Base-by-base conservation (phyloP, 257 asterid genomes). In the Agastache rugosa region DNA sequence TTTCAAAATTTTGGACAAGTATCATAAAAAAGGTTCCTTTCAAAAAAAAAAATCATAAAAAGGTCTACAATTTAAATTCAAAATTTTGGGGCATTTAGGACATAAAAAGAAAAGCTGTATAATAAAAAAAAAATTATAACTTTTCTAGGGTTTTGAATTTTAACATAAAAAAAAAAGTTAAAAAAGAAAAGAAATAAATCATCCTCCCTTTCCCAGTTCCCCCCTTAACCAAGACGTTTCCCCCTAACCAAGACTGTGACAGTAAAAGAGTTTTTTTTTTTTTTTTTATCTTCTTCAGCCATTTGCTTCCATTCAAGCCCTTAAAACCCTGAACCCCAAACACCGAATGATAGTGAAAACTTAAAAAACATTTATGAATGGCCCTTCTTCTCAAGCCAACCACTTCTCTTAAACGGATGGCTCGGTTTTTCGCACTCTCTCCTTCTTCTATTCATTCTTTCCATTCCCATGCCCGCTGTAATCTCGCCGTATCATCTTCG, bases 381-480 rank as follows among this genome's bases (percentile, higher is more conserved):
- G 91, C 88, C 79, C 77, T 76, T 71, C 86, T 78, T n/a, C 69
- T 86, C 69, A 86, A 82, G 85, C 87, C 87, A 27, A 80, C 50
- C 61, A 73, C 69, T 61, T 75, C 87, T 31, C 69, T 73, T 58
- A 86, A 83, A 80, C 83, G 85, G 56, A 86, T 86, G 91, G 87
- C 88, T 75, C 83, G 87, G 66, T 70, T 86, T 48, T 56, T 77
- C 62, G 39, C 79, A 25, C 62, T 48, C 63, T 81, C 75, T 27
- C 69, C 76, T 64, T 78, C 76, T 67, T 72, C 85, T 51, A 11
- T 71, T 56, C 75, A 72, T 63, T 79, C 85, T 59, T 72, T 72
- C 14, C 77, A 65, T 34, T 81, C 86, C 54, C 75, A 62, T 59
- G 76, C 69, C 66, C 79, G 65, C 34, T 74, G 17, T 15, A 63